phyloP scores from a whole-genome alignment of 140 eudicot genomes.

The Senecio squalidus region DNA sequence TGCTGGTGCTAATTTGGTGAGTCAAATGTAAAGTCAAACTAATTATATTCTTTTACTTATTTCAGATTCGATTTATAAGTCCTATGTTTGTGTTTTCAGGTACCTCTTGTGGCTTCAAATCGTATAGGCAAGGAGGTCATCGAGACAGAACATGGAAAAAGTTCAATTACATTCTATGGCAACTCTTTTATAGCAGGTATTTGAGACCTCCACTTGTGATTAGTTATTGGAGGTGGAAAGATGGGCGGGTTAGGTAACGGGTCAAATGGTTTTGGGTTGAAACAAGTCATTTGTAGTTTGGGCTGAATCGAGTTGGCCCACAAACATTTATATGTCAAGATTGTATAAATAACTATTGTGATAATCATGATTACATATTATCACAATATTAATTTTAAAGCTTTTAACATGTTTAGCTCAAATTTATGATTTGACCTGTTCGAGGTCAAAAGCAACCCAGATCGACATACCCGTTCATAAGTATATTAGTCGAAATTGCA shows the following conservation, averaged over 20 bases:
- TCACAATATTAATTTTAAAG: not conserved
- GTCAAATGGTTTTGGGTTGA: not conserved
- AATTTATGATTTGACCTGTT: not conserved
- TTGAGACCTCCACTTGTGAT: constrained; percentile 1
- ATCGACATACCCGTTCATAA: not conserved
- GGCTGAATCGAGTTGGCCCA: not conserved
- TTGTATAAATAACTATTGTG: not conserved
- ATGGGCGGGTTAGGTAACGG: not conserved
- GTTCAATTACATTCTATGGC: constrained; percentile 92
- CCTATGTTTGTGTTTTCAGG: constrained; percentile 32
- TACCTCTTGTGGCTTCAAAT: constrained; percentile 93
- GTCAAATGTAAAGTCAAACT: constrained; percentile 5
- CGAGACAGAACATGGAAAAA: constrained; percentile 87
- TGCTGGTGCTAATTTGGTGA: constrained; percentile 98
- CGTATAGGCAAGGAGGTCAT: constrained; percentile 93
- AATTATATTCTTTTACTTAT: not conserved
- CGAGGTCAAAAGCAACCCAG: too few species aligned
- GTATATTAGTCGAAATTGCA: not conserved
- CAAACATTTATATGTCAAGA: not conserved
- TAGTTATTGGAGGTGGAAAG: not conserved
- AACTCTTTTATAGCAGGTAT: constrained; percentile 97
- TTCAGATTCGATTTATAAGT: not conserved
- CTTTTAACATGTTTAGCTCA: not conserved
- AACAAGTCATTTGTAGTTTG: not conserved
- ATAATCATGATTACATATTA: not conserved